These are phyloP conservation scores for Cladophialophora yegresii DNA, from an alignment of 2,329 filamentous ascomycete species.

Conservation along the genomic window DNA sequence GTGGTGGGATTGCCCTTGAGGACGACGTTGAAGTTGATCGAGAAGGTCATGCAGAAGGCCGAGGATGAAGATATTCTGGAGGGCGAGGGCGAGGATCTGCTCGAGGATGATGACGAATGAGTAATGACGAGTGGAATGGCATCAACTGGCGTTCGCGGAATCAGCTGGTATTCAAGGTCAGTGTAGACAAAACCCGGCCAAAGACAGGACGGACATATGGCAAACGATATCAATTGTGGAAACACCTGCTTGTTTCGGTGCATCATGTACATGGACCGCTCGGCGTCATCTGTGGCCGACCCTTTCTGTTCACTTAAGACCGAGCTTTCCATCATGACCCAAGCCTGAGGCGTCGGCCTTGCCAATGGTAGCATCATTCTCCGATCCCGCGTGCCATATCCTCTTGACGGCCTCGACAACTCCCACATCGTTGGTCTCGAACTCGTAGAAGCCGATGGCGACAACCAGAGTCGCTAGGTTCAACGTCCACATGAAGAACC, in stretches of 20 bases:
- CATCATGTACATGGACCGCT: conserved; percentile 21
- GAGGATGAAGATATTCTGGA: conserved; percentile 61
- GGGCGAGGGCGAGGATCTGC: conserved; percentile 43
- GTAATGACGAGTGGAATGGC: not conserved
- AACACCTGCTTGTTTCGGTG: conserved; percentile 14
- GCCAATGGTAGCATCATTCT: conserved; percentile 32
- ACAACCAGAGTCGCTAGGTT: conserved; percentile 77
- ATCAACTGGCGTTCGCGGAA: not conserved
- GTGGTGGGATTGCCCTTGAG: conserved; percentile 87
- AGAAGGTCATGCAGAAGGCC: conserved; percentile 80
- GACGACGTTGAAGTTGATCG: conserved; percentile 75
- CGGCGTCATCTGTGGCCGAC: not conserved
- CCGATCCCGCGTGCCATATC: conserved; percentile 75
- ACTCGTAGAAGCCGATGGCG: conserved; percentile 91
- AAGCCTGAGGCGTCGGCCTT: conserved; percentile 27
- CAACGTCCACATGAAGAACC: conserved; percentile 73
- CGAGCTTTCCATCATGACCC: conserved; percentile 33
- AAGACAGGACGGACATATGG: conserved; percentile 1
- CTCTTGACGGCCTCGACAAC: conserved; percentile 85
- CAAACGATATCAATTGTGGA: conserved; percentile 6
- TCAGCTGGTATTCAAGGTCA: not conserved
- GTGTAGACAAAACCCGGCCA: not conserved
- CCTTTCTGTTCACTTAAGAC: conserved; percentile 20
- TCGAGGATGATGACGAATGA: conserved; percentile 41
- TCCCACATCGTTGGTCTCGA: conserved; percentile 97